Evolutionary conservation across 2,329 filamentous ascomycete genomes (phyloP), one percentile per base, ranked within the genome.

Genomic region (Calonectria ilicicola): DNA sequence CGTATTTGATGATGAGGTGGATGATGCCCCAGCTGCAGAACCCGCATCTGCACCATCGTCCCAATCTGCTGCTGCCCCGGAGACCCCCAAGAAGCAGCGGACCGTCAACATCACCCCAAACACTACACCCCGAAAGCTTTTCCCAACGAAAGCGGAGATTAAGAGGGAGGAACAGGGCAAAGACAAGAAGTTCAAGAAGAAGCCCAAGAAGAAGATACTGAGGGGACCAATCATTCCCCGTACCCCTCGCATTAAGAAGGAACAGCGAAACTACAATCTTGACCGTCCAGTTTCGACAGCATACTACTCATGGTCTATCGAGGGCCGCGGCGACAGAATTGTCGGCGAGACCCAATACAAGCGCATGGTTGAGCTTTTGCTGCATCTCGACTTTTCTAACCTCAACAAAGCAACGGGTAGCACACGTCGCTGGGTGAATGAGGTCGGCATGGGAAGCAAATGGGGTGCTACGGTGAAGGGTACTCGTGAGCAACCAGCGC

Each of bases 301-400:
- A 0, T 92, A 94, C 80, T 95, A 93, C 80, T 86, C 84, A 67
- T 95, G 93, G 93, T 91, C 91, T 0, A 77, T 84, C 0, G 84
- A 87, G 26, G 92, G 91, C 3, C 87, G 93, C 17, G 93, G 93
- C 0, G 87, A 90, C 62, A 86, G 91, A 21, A 86, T 94, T 14
- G 87, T 95, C 3, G 88, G 90, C 15, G 90, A 93, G 26, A 85
- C 86, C 29, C 88, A 89, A 62, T 95, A 95, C 83, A 91, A 91
- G 74, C 90, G 93, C 14, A 90, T 91, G 10, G 87, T 91, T 23
- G 93, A 95, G 76, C 84, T 95, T 12, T 86, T 97, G 0, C 87
- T 96, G 6, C 91, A 93, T 70, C 89, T 95, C 0, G 93, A 95
- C 81, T 97, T 97, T 82, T 87, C 91, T 1, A 93, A 89, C 10